Base-by-base conservation (phyloP, 306 rosid species). In the Begonia fuchsioides region DNA sequence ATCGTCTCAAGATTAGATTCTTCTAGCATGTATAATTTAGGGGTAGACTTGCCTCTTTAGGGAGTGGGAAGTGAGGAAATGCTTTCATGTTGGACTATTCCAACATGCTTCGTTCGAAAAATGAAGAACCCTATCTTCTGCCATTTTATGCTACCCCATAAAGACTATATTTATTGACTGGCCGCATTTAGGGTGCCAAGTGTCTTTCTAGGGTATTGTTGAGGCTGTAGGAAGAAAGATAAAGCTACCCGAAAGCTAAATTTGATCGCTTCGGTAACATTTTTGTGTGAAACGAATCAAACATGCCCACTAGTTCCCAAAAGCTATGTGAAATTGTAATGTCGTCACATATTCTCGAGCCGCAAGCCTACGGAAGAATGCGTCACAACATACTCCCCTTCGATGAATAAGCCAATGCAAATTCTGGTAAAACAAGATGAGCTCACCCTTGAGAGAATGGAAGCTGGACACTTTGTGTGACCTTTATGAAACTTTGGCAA, bases 91-190 rank as follows among this genome's bases (percentile, higher is more conserved):
- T 20, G 38, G 13, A 12, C 44, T 39, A 56, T 58, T 69, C 65
- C 60, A 62, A 46, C 58, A 18, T n/a, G 47, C 38, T 38, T 47
- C 10, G 43, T 13, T 52, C 17, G 35, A 39, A 57, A 32, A 20
- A 59, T 11, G 11, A 26, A 26, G 35, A 26, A 55, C 43, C 39
- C 57, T 20, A 57, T 60, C 47, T 20, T 44, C 50, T 44, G 10
- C 54, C 55, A 62, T 74, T 63, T 75, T 71, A 69, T 73, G 74
- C 76, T 15, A 44, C 54, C 52, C 26, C 51, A 60, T 49, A 4
- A 59, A 53, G 35, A 18, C 50, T 26, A 26, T 26, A 8, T 26
- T 26, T 26, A 8, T 26, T 17, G 55, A 46, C 45, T 38, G 17
- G 40, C 49, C 51, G 48, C 38, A 39, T 48, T 2, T 2, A 56